Conservation (phyloP, 805 yeast species). For the Spencermartinsiella europaea region DNA sequence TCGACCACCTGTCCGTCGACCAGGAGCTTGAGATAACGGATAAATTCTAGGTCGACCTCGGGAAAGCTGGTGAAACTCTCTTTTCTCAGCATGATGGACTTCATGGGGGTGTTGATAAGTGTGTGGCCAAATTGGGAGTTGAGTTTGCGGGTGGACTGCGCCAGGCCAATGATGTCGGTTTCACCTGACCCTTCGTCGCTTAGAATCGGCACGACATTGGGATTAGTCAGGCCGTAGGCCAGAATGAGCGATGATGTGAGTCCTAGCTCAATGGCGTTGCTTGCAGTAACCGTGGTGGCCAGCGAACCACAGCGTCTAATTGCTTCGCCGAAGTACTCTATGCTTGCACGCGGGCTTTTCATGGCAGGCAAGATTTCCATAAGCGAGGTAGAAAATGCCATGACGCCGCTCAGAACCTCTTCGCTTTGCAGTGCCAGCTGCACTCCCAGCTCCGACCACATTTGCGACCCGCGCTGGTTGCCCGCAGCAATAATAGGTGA, state of each 20-base stretch:
- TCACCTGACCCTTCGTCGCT: neutral
- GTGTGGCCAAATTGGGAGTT: neutral
- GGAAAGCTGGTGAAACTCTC: neutral
- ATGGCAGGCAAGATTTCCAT: neutral
- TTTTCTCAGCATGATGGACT: neutral
- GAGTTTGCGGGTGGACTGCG: neutral
- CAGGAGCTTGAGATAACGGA: neutral
- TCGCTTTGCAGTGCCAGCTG: constrained; percentile 5
- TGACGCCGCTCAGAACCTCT: constrained; percentile 4
- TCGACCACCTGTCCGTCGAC: neutral
- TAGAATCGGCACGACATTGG: neutral
- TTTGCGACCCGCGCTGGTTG: neutral
- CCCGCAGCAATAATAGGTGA: neutral
- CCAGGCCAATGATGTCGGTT: neutral
- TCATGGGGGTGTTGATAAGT: neutral
- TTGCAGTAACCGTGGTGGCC: neutral
- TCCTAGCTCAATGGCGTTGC: neutral
- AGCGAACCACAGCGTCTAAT: neutral
- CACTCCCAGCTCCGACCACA: constrained; percentile 4
- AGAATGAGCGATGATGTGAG: neutral
- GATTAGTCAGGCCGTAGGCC: neutral
- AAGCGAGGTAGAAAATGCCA: constrained; percentile 4
- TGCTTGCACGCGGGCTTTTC: neutral
- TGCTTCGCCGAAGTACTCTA: neutral
- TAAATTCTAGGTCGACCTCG: neutral